A percentile compares a stretch with the other conserved stretches of the same genome.
Evolutionary conservation across 2,329 filamentous ascomycete species (phyloP).

Genomic region (Corinectria fuckeliana): DNA sequence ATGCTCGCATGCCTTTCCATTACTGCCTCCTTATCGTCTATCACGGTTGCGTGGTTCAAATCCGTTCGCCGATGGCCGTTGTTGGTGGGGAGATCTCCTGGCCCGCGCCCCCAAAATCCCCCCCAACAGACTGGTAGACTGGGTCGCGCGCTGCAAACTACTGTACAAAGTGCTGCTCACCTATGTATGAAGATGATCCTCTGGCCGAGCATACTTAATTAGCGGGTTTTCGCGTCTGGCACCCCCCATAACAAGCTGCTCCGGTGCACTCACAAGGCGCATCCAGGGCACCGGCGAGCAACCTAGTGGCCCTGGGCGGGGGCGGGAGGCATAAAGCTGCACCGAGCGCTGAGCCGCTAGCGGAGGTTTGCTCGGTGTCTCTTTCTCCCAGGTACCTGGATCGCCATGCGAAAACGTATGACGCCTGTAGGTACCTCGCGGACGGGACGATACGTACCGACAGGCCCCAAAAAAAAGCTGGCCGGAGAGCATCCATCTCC

Average conservation of each 20-base stretch:
- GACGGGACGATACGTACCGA: conserved; percentile 40
- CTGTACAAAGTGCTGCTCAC: conserved; percentile 7
- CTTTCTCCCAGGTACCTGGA: conserved; percentile 32
- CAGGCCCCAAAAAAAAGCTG: conserved; percentile 41
- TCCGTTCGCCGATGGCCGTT: conserved; percentile 3
- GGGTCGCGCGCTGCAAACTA: conserved; percentile 18
- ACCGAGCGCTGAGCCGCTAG: conserved; percentile 32
- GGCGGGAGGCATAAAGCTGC: conserved; percentile 39
- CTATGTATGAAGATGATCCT: conserved; percentile 1
- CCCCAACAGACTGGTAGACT: conserved; percentile 36
- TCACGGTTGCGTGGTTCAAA: background rate
- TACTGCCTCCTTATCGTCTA: background rate
- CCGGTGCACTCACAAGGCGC: background rate
- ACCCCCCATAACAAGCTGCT: background rate
- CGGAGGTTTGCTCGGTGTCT: conserved; percentile 36
- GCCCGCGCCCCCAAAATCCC: conserved; percentile 31
- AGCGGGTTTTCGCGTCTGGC: background rate
- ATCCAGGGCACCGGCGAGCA: background rate
- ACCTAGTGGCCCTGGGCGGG: conserved; percentile 22
- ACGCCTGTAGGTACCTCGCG: conserved; percentile 34
- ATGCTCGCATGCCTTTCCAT: background rate
- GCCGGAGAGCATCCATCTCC: conserved; percentile 36
- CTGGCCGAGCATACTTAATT: background rate
- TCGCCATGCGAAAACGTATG: conserved; percentile 14
- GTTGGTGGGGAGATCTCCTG: conserved; percentile 26